phyloP scores from a whole-genome alignment of 2,329 filamentous ascomycete species.

The Ramichloridium luteum region DNA sequence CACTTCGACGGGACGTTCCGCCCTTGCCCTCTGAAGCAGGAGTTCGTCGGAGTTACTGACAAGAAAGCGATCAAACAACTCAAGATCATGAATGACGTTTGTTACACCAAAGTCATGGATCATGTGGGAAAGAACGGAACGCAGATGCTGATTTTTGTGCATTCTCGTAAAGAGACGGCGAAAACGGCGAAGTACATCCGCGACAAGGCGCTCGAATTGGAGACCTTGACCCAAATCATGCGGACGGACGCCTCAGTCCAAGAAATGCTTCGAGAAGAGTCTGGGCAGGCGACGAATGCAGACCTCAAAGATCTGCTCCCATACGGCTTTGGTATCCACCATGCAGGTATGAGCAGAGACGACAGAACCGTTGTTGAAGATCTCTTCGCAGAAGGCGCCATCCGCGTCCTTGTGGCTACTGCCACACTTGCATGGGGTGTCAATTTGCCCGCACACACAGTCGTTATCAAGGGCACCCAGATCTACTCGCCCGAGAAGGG shows the following conservation, averaged over 20 bases:
- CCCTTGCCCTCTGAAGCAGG: constrained; percentile 87
- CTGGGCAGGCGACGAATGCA: constrained; percentile 67
- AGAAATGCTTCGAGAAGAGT: constrained; percentile 76
- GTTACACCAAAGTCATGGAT: constrained; percentile 93
- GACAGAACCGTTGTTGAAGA: constrained; percentile 93
- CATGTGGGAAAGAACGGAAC: constrained; percentile 87
- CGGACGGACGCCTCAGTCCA: constrained; percentile 83
- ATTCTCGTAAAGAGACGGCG: constrained; percentile 93
- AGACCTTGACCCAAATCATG: constrained; percentile 92
- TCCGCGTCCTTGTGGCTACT: constrained; percentile 93
- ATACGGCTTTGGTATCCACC: constrained; percentile 96
- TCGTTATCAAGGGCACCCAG: constrained; percentile 97
- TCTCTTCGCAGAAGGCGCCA: constrained; percentile 77
- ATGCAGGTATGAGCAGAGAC: constrained; percentile 91
- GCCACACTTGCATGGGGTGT: constrained; percentile 99
- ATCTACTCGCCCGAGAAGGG: constrained; percentile 98
- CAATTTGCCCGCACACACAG: constrained; percentile 91
- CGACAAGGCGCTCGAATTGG: constrained; percentile 92
- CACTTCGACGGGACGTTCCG: constrained; percentile 92
- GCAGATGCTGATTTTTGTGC: constrained; percentile 98
- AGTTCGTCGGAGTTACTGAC: constrained; percentile 94
- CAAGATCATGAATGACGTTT: constrained; percentile 99
- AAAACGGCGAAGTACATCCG: constrained; percentile 94
- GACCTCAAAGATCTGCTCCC: constrained; percentile 90
- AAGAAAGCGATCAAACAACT: constrained; percentile 98